Percentiles rank a stretch among this genome's conserved stretches.
phyloP scores from a whole-genome alignment of 495 filamentous ascomycete species.

The Beverwykella pulmonaria region DNA sequence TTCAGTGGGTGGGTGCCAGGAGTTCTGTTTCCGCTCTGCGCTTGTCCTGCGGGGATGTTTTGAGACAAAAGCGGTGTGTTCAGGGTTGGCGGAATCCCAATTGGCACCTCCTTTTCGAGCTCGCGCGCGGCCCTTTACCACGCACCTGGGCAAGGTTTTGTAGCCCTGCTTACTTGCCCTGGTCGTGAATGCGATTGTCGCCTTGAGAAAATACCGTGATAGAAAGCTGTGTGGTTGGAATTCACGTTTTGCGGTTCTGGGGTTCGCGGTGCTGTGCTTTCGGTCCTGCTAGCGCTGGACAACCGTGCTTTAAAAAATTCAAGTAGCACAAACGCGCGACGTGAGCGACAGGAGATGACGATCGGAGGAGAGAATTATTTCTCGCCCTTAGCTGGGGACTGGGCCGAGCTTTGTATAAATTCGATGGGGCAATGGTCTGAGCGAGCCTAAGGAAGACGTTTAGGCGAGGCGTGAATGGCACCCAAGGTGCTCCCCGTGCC shows the following conservation, averaged over 20 bases:
- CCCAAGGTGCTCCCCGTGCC: neutral
- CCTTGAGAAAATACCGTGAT: neutral
- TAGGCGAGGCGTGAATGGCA: neutral
- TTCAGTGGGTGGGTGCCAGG: neutral
- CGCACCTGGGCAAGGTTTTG: neutral
- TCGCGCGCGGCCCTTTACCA: neutral
- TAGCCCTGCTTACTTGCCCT: neutral
- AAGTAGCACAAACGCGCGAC: neutral
- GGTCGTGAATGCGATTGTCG: neutral
- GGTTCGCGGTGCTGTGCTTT: neutral
- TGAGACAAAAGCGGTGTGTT: conserved; percentile 17
- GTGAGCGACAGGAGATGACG: neutral
- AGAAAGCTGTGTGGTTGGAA: neutral
- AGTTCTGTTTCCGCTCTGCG: conserved; percentile 14
- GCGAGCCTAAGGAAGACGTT: neutral
- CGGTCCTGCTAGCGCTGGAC: neutral
- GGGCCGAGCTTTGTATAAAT: conserved; percentile 5
- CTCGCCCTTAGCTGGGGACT: neutral
- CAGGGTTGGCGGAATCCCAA: conserved; percentile 7
- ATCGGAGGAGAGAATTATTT: neutral
- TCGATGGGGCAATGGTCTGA: neutral
- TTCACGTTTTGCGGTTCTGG: neutral
- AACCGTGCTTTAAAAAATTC: neutral
- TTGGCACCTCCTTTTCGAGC: neutral
- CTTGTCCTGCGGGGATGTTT: conserved; percentile 12